Base-by-base conservation (phyloP, 2,329 filamentous ascomycete species). In the Akanthomyces lecanii region DNA sequence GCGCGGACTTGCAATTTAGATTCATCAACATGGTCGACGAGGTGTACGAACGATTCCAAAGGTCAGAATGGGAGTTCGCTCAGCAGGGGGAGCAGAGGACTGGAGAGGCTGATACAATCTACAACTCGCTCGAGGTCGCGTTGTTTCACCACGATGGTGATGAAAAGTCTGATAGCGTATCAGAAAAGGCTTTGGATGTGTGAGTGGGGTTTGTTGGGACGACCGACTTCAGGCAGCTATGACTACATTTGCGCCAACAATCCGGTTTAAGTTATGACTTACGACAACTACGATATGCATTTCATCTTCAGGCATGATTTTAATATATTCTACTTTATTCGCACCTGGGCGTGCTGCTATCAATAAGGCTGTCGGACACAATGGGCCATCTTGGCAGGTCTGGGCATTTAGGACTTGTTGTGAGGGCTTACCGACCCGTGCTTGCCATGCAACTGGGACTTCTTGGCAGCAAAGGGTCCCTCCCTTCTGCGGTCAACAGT, bases 1-100 rank as follows among this genome's bases (percentile, higher is more conserved):
- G 83, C 0, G 71, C 76, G 3, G 69, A 71, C 0, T 73, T 81
- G 0, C 76, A 81, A 59, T 67, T 85, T 3, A 70, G 82, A 0
- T 81, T 86, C 50, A 78, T 80, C 1, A 78, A 78, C 7, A 74
- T 85, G 72, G 75, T 74, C 0, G 72, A 75, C 0, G 75, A 78
- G 16, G 77, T 78, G 11, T 68, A 71, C 0, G 69, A 77, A 61
- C 70, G 78, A 0, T 79, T 79, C 16, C 69, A 69, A 10, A 69
- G 78, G 11, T 75, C 74, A 0, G 70, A 73, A 2, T 80, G 78
- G 78, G 67, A 66, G 36, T 68, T 76, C 61, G 67, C 70, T 6
- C 66, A 69, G 3, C 72, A 70, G n/a, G 70, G 69, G 1, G 69
- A 73, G 62, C 63, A 70, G 42, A 63, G 68, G 25, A 68, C 65